A percentile compares a stretch with the other conserved stretches of the same genome.
These are phyloP conservation scores for Raphanus raphanistrum DNA, from an alignment of 345 rosid species.

Conservation along the genomic window DNA sequence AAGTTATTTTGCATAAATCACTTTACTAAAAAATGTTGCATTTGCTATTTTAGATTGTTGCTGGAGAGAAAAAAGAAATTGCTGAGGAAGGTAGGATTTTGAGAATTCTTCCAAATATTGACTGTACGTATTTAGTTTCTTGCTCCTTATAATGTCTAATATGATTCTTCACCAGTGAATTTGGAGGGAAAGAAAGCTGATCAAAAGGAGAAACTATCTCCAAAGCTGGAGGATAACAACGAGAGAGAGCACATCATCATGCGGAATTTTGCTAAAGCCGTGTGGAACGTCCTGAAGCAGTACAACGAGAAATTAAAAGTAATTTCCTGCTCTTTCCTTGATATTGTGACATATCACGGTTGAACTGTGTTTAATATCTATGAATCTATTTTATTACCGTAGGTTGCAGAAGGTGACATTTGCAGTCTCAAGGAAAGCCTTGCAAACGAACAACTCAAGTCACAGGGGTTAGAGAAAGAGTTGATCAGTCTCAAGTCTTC, in stretches of 20 bases:
- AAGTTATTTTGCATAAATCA: background rate
- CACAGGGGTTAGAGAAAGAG: conserved; percentile 54
- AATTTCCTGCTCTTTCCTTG: conserved; percentile 3
- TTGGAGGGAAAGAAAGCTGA: conserved; percentile 28
- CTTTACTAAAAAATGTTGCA: background rate
- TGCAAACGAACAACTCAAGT: conserved; percentile 51
- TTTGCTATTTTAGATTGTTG: conserved; percentile 40
- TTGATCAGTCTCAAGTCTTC: conserved; percentile 50
- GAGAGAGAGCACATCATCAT: conserved; percentile 55
- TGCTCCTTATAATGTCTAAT: conserved; percentile 10
- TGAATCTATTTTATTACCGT: background rate
- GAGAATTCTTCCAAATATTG: conserved; percentile 5
- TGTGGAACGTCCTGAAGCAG: conserved; percentile 82
- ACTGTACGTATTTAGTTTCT: conserved; percentile 3
- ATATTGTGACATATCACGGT: background rate
- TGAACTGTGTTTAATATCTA: background rate
- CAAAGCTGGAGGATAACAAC: conserved; percentile 30
- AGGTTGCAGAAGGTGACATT: conserved; percentile 71
- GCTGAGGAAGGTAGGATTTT: conserved; percentile 42
- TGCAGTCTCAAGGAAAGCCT: conserved; percentile 52
- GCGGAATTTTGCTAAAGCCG: conserved; percentile 68
- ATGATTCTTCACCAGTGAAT: conserved; percentile 32
- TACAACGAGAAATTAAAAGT: conserved; percentile 73
- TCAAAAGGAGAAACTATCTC: conserved; percentile 11
- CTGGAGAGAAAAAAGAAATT: conserved; percentile 24